Evolutionary conservation across 139 green algal species (phyloP), one percentile per base, ranked within the genome.

Genomic region (Chlorella vulgaris): DNA sequence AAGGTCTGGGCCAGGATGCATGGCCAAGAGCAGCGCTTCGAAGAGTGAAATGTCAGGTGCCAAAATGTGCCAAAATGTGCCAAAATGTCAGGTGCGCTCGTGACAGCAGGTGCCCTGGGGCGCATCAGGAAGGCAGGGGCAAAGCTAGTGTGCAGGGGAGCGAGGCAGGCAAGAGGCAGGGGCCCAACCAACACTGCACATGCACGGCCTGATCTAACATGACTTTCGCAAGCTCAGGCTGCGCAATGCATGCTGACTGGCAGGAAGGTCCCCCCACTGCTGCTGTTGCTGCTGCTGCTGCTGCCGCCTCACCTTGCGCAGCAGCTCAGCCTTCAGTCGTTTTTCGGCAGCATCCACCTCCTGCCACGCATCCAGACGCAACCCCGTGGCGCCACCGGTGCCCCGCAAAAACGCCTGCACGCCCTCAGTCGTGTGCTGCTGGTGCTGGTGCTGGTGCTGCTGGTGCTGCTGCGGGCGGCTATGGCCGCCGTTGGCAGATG

Each of bases 291-390:
- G 13, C 50, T 10, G n/a, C n/a, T n/a, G n/a, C n/a, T n/a, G 18
- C 29, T 35, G 6, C 13, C 10, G 7, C 18, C 40, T 39, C 69
- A 62, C 69, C n/a, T 58, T 33, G 35, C 43, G 43, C 43, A 80
- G 15, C 35, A 84, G 47, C 26, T 35, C n/a, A 21, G 35, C 80
- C 24, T 84, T 60, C 62, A 55, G 69, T 42, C 36, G 68, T 51
- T 73, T 83, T 39, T n/a, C 70, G 3, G 28, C 58, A 15, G 68
- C 73, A 3, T 76, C 24, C 42, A 47, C 60, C 2, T 68, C 81
- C n/a, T 86, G 61, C 81, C 81, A 86, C 13, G 71, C 33, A 10
- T 76, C 13, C 21, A 83, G 35, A 31, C 51, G 51, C 74, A 83
- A 36, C 22, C 35, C 19, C 15, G 13, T 39, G 73, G 51, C 61